phyloP scores from a whole-genome alignment of 2,329 filamentous ascomycete genomes.

The Thermomyces lanuginosus region DNA sequence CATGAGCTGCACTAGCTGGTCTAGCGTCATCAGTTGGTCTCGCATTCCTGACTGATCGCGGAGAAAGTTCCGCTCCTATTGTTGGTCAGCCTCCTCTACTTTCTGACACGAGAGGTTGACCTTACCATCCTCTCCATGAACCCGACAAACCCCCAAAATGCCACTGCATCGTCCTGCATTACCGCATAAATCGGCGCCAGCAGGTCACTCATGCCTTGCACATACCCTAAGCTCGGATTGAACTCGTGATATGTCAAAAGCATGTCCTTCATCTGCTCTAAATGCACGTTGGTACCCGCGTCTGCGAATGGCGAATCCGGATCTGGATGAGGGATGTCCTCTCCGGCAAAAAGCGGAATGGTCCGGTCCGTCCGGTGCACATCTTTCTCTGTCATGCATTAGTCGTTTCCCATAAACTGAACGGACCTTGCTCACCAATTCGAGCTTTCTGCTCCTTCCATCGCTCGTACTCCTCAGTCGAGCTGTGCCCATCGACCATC shows the following conservation, averaged over 20 bases:
- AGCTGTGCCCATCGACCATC: slow-evolving; percentile 64
- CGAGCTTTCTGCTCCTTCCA: slow-evolving; percentile 88
- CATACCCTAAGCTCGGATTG: slow-evolving; percentile 87
- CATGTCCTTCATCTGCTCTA: slow-evolving; percentile 99
- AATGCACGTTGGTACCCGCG: slow-evolving; percentile 84
- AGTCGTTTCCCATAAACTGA: slow-evolving; percentile 17
- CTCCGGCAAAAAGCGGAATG: slow-evolving; percentile 86
- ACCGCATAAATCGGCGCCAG: slow-evolving; percentile 92
- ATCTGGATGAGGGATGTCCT: slow-evolving; percentile 92
- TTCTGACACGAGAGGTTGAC: slow-evolving; percentile 1
- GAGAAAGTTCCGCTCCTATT: slow-evolving; percentile 73
- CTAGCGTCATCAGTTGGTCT: slow-evolving; percentile 71
- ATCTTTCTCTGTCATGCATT: slow-evolving; percentile 63
- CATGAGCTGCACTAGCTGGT: slow-evolving; percentile 92
- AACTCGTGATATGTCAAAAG: slow-evolving; percentile 96
- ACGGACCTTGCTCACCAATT: slow-evolving; percentile 53
- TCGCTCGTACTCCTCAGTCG: slow-evolving; percentile 75
- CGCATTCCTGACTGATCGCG: slow-evolving; percentile 95
- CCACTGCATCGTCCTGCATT: slow-evolving; percentile 89
- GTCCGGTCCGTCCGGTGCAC: slow-evolving; percentile 92
- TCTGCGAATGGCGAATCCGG: slow-evolving; percentile 89
- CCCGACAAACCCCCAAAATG: slow-evolving; percentile 88
- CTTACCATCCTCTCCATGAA: slow-evolving; percentile 89
- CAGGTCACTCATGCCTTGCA: slow-evolving; percentile 97
- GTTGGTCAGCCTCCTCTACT: not conserved